Base-by-base conservation (phyloP, 106 monocot genomes). In the Agapanthus africanus region DNA sequence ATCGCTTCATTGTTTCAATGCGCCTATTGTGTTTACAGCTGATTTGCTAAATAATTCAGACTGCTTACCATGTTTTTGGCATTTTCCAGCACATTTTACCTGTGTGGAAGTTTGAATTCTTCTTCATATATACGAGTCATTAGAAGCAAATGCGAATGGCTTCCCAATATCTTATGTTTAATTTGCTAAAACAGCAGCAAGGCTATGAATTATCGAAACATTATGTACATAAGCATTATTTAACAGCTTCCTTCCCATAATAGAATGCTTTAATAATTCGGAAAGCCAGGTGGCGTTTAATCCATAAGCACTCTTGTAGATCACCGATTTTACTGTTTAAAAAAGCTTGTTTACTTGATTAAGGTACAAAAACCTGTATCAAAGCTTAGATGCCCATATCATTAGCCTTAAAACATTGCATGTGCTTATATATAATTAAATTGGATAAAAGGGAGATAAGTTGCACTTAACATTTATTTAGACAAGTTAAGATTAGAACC, bases 401-500 rank as follows among this genome's bases (percentile, higher is more conserved):
- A 54, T 52, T 51, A 66, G 64, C 68, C 49, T 49, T 50, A 50
- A 32, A 68, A 33, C 7, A 39, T 65, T 38, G 23, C 7, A 39
- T 40, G 7, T 40, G 25, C 22, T 65, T 65, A 8, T n/a, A n/a
- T n/a, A n/a, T n/a, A n/a, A n/a, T n/a, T n/a, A n/a, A n/a, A n/a
- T n/a, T n/a, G n/a, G n/a, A n/a, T n/a, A 39, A 25, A 44, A 60
- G 60, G n/a, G 44, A 73, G 27, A 73, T 23, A 63, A 63, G 60
- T 73, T 44, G 40, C 28, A 62, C 5, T 49, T 49, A 23, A 73
- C 50, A 63, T 73, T 63, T 57, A 73, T 63, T 44, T 64, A 34
- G 15, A 73, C 49, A 64, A 63, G 73, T 71, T 63, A 63, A 75
- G 68, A 75, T 75, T 75, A 75, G 75, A 75, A 75, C 75, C 75